Percentiles rank a stretch among this genome's conserved stretches.
Conservation (phyloP, 495 filamentous ascomycete genomes). For the Penicillium cataractarum region DNA sequence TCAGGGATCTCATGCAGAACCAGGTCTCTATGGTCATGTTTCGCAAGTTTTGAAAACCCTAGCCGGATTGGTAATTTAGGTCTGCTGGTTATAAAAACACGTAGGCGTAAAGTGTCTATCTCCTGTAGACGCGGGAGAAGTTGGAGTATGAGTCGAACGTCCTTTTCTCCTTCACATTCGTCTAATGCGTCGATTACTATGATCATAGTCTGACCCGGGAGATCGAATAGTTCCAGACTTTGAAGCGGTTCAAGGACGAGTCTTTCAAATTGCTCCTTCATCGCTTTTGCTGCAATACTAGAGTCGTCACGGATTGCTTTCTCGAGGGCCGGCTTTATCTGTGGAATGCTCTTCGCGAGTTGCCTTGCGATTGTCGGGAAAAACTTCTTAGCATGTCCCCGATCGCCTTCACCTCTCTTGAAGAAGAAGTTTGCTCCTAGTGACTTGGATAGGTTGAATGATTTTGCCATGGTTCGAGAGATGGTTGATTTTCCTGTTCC, state of each 20-base stretch:
- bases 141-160: no score
- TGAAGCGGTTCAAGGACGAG: no score
- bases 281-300: no score
- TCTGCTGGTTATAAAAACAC: conserved; percentile 26
- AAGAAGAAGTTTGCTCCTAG: not conserved
- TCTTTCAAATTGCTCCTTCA: no score
- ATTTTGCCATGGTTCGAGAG: not conserved
- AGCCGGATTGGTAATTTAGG: conserved; percentile 49
- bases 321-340: no score
- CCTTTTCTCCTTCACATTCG: no score
- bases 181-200: no score
- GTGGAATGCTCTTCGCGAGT: not conserved
- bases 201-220: no score
- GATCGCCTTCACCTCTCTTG: not conserved
- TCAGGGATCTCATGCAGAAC: no score
- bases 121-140: no score
- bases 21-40: conserved; percentile 24
- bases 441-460: not conserved
- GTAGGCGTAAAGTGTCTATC: not conserved
- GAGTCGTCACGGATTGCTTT: no score
- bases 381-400: not conserved
- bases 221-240: no score
- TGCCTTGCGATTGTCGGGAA: not conserved
- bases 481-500: not conserved
- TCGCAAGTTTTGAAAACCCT: conserved; percentile 26